Evolutionary conservation across 257 asterid species (phyloP), one percentile per base, ranked within the genome.

Genomic region (Capsicum rhomboideum): DNA sequence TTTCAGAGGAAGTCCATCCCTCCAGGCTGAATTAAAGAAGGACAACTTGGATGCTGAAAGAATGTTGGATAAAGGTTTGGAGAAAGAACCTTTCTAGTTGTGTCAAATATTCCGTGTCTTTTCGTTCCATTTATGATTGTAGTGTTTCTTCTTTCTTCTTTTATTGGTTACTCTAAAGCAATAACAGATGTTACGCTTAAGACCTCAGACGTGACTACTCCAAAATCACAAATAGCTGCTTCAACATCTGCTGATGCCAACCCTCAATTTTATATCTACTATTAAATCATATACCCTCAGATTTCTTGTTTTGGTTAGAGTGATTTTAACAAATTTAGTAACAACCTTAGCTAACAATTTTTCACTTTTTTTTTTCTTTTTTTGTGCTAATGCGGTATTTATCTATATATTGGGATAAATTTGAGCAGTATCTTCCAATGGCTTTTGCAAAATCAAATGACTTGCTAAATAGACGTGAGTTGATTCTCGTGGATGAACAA

Each of bases 401-500:
- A 13, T 55, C 61, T 55, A 55, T 3, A 55, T 6, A 16, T 6
- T 55, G 9, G 23, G 23, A 55, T 17, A 55, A 29, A 69, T 21
- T 69, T 16, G 13, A 31, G 78, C 52, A 69, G 78, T 82, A n/a
- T n/a, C n/a, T n/a, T n/a, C n/a, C n/a, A n/a, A n/a, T n/a, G n/a
- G n/a, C n/a, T n/a, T n/a, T n/a, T 82, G 84, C 84, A 14, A 82
- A 54, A 54, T 29, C n/a, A 5, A 82, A 82, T 26, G 84, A 78
- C 52, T 46, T 63, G 55, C 4, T 64, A 10, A 18, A 29, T 14
- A 12, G 28, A 12, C 10, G 78, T 26, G 72, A 61, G 78, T 26
- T 82, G 77, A 64, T 26, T n/a, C 64, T 52, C 4, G 10, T 1
- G 6, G 49, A 74, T 37, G 85, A 72, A 7, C 2, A 31, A 31